A percentile compares a stretch with the other conserved stretches of the same genome.
Conservation (phyloP, 805 yeast species). For the Wickerhamiella kurtzmanii region DNA sequence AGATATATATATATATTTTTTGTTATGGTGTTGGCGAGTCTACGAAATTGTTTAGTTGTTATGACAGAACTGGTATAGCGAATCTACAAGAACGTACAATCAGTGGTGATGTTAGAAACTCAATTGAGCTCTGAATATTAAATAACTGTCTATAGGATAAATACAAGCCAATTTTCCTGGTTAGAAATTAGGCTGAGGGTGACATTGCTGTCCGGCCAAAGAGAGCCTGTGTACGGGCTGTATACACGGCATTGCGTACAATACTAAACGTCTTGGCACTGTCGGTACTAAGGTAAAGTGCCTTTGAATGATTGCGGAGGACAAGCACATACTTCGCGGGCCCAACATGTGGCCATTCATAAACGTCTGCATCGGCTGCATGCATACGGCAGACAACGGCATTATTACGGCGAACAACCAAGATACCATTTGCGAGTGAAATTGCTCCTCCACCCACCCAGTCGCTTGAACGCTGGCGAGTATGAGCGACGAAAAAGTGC, state of each 20-base stretch:
- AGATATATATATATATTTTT: too few species aligned
- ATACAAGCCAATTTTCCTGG: too few species aligned
- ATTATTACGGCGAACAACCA: not conserved
- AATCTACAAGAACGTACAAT: too few species aligned
- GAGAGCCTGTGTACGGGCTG: conserved; percentile 18
- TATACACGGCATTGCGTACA: conserved; percentile 21
- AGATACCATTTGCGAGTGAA: not conserved
- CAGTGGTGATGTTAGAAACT: too few species aligned
- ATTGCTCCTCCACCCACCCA: conserved; percentile 11
- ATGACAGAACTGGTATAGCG: too few species aligned
- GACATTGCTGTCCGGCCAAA: not conserved
- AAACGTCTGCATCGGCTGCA: conserved; percentile 11
- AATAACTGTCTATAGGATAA: not conserved
- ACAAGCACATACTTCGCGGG: conserved; percentile 17
- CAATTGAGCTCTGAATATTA: too few species aligned
- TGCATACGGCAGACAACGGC: conserved; percentile 9
- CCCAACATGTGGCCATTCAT: conserved; percentile 14
- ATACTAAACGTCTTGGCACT: conserved; percentile 18
- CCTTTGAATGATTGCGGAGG: conserved; percentile 18
- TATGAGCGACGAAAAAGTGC: conserved; percentile 7
- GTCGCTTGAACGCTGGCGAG: not conserved
- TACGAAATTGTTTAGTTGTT: too few species aligned
- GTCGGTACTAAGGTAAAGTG: conserved; percentile 17
- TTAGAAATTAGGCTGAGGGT: not conserved
- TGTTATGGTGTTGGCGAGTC: too few species aligned